phyloP scores from a whole-genome alignment of 1,284 basidiomycete species.

The Malassezia equina region DNA sequence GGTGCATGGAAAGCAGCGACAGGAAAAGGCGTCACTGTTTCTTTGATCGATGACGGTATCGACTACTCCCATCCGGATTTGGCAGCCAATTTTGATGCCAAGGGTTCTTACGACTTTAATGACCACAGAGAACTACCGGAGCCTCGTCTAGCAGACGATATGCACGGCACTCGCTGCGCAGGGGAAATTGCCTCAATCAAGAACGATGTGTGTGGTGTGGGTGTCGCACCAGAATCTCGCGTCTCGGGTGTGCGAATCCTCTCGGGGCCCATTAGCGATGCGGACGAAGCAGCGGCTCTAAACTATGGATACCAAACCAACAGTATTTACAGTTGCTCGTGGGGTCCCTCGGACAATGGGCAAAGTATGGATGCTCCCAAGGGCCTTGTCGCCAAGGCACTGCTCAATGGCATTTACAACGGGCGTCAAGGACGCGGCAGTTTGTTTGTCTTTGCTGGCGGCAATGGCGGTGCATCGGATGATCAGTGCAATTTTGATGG shows the following conservation, averaged over 20 bases:
- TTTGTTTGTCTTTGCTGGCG: conserved; percentile 93
- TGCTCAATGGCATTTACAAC: conserved; percentile 85
- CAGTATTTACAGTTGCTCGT: conserved; percentile 88
- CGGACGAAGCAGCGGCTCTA: conserved; percentile 91
- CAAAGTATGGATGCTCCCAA: conserved; percentile 87
- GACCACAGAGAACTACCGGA: conserved; percentile 78
- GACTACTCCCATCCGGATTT: conserved; percentile 82
- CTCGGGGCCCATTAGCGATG: conserved; percentile 89
- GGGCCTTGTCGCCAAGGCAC: conserved; percentile 83
- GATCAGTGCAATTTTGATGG: conserved; percentile 99
- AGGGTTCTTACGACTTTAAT: conserved; percentile 92
- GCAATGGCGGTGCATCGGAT: conserved; percentile 79
- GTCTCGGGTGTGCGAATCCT: conserved; percentile 91
- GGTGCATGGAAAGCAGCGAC: conserved; percentile 74
- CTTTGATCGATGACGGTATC: conserved; percentile 89
- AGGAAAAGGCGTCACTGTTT: conserved; percentile 74
- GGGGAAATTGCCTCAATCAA: conserved; percentile 95
- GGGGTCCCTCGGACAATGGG: conserved; percentile 96
- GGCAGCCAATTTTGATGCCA: conserved; percentile 75
- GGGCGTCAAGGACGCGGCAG: conserved; percentile 83
- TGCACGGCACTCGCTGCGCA: conserved; percentile 94
- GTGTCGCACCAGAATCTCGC: conserved; percentile 81
- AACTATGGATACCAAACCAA: conserved; percentile 88
- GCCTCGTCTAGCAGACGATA: conserved; percentile 79
- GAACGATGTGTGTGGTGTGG: conserved; percentile 88